Conservation (phyloP, 192 early-diverging fungal genomes). For the Dispira simplex region DNA sequence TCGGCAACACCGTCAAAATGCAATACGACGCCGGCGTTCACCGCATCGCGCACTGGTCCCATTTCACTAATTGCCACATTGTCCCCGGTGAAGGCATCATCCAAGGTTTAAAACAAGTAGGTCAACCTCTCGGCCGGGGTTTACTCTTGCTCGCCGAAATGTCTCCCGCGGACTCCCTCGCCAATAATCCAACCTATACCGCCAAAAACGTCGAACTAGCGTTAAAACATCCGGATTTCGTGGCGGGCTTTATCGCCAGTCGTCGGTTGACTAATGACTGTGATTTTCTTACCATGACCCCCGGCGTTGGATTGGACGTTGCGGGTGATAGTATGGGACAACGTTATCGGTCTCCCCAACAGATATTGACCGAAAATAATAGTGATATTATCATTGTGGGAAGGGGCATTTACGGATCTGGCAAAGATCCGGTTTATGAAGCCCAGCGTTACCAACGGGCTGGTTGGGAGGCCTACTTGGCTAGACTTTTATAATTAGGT, state of each 20-base stretch:
- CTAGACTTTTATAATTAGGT: constrained; percentile 15
- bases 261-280: constrained; percentile 46
- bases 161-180: constrained; percentile 83
- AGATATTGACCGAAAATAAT: constrained; percentile 67
- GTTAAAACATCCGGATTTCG: constrained; percentile 69
- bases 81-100: constrained; percentile 96
- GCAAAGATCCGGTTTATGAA: constrained; percentile 47
- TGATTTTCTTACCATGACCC: constrained; percentile 91
- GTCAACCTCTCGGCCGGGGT: constrained; percentile 56
- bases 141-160: constrained; percentile 92
- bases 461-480: constrained; percentile 92
- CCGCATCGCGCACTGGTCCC: constrained; percentile 84
- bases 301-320: constrained; percentile 78
- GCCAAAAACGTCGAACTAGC: constrained; percentile 78
- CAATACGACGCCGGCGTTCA: constrained; percentile 90
- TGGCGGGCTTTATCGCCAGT: constrained; percentile 88
- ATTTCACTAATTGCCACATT: constrained; percentile 92
- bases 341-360: constrained; percentile 83
- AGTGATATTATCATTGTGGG: constrained; percentile 99
- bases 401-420: constrained; percentile 86
- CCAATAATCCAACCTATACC: constrained; percentile 64
- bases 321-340: constrained; percentile 83
- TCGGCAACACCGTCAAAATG: constrained; percentile 93
- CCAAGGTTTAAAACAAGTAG: constrained; percentile 78
- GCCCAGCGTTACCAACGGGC: constrained; percentile 78